A percentile compares a stretch with the other conserved stretches of the same genome.
phyloP scores from a whole-genome alignment of 331 rosid genomes.

The Cydonia oblonga region DNA sequence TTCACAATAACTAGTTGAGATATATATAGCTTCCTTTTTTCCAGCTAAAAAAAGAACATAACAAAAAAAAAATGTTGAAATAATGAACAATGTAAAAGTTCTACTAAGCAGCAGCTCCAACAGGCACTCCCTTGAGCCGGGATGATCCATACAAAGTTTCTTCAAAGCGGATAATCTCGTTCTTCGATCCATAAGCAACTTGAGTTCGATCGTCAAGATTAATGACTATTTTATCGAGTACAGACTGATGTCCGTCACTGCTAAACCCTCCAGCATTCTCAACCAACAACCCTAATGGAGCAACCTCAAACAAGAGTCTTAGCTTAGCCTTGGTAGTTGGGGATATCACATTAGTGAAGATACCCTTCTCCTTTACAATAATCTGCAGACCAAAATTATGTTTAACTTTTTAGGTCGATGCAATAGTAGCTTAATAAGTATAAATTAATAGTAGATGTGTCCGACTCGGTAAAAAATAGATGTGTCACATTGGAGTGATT shows the following conservation, averaged over 20 bases:
- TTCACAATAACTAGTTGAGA: background rate
- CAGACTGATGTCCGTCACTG: conserved; percentile 74
- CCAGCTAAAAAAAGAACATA: background rate
- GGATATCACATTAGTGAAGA: conserved; percentile 84
- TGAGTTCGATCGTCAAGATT: conserved; percentile 84
- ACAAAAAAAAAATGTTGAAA: background rate
- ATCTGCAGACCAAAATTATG: conserved; percentile 29
- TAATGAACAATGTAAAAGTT: background rate
- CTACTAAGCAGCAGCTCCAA: conserved; percentile 68
- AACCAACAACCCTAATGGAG: conserved; percentile 81
- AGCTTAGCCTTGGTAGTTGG: conserved; percentile 85
- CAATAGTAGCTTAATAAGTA: background rate
- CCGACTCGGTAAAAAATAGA: too few species aligned
- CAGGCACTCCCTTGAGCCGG: conserved; percentile 77
- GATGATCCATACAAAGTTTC: conserved; percentile 88
- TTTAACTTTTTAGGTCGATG: background rate
- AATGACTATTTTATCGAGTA: conserved; percentile 70
- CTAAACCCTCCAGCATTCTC: conserved; percentile 96
- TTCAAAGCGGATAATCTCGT: conserved; percentile 84
- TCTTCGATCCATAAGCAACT: conserved; percentile 94
- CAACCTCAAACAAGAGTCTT: conserved; percentile 91
- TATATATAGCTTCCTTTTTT: background rate
- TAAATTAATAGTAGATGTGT: background rate
- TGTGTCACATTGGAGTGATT: background rate
- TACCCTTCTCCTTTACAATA: conserved; percentile 87